Evolutionary conservation across 2,329 filamentous ascomycete species (phyloP).

Genomic region (Trichoderma asperellum): DNA sequence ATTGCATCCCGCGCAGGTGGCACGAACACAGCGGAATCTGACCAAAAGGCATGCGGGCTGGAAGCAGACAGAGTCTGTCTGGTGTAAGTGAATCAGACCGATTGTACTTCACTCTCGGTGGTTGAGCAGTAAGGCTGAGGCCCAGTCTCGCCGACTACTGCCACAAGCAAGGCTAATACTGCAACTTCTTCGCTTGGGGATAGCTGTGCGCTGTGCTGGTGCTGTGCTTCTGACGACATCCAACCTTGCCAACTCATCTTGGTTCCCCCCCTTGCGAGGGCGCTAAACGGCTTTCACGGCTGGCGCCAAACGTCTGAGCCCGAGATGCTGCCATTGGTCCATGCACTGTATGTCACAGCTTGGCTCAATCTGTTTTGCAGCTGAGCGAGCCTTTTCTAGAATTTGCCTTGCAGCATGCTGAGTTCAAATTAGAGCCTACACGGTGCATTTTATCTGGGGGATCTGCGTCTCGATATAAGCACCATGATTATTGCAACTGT

Average conservation of each 20-base stretch:
- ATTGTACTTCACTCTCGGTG: not conserved
- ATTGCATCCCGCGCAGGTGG: not conserved
- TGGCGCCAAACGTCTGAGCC: constrained; percentile 24
- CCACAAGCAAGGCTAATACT: not conserved
- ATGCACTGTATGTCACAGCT: constrained; percentile 21
- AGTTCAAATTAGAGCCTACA: not conserved
- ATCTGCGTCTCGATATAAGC: constrained; percentile 1
- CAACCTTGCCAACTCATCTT: constrained; percentile 25
- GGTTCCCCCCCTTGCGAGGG: constrained; percentile 16
- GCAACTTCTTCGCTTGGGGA: not conserved
- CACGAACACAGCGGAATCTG: not conserved
- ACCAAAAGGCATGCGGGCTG: not conserved
- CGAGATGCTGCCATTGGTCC: constrained; percentile 19
- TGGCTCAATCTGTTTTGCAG: constrained; percentile 13
- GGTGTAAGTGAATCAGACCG: not conserved
- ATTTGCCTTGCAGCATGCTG: constrained; percentile 16
- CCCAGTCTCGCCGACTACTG: not conserved
- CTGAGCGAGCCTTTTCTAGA: constrained; percentile 23
- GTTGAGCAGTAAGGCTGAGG: constrained; percentile 10
- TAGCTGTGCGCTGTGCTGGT: not conserved
- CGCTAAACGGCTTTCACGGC: constrained; percentile 22
- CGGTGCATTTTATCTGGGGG: not conserved
- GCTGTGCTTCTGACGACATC: constrained; percentile 25
- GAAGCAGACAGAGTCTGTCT: not conserved
- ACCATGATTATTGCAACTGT: not conserved